Evolutionary conservation across 805 yeast genomes (phyloP).

Genomic region (Diddensiella santjacobensis): DNA sequence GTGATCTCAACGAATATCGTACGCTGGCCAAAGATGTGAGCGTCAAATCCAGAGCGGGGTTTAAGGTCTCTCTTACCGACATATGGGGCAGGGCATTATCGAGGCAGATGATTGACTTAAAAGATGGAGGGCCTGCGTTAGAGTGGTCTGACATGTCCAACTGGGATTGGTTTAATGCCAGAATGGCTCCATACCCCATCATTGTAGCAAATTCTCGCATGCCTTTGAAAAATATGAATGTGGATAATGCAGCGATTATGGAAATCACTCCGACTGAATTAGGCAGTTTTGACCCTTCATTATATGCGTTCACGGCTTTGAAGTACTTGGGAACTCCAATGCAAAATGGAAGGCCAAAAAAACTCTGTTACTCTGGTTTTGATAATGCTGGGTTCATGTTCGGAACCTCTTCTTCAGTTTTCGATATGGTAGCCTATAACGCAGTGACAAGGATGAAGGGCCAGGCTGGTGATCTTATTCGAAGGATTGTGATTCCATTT

Average conservation of each 20-base stretch:
- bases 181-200: constrained; percentile 62
- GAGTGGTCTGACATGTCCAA: constrained; percentile 52
- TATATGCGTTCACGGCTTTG: constrained; percentile 58
- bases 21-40: constrained; percentile 16
- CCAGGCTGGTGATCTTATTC: constrained; percentile 57
- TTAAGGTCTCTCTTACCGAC: constrained; percentile 63
- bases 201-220: constrained; percentile 45
- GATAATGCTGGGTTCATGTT: constrained; percentile 79
- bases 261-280: constrained; percentile 57
- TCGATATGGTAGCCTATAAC: constrained; percentile 46
- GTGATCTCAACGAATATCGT: constrained; percentile 38
- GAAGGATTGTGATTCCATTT: constrained; percentile 4
- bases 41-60: constrained; percentile 58
- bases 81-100: constrained; percentile 74
- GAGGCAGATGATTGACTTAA: constrained; percentile 54
- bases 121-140: constrained; percentile 53
- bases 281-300: constrained; percentile 85
- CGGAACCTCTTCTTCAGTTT: constrained; percentile 80
- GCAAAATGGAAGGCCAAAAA: constrained; percentile 51
- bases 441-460: constrained; percentile 57
- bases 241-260: constrained; percentile 57
- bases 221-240: constrained; percentile 45
- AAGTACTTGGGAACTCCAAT: constrained; percentile 67
- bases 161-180: constrained; percentile 52
- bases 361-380: constrained; percentile 59